A percentile compares a stretch with the other conserved stretches of the same genome.
Conservation (phyloP, 1,284 basidiomycete genomes). For the Tremellales sp. region DNA sequence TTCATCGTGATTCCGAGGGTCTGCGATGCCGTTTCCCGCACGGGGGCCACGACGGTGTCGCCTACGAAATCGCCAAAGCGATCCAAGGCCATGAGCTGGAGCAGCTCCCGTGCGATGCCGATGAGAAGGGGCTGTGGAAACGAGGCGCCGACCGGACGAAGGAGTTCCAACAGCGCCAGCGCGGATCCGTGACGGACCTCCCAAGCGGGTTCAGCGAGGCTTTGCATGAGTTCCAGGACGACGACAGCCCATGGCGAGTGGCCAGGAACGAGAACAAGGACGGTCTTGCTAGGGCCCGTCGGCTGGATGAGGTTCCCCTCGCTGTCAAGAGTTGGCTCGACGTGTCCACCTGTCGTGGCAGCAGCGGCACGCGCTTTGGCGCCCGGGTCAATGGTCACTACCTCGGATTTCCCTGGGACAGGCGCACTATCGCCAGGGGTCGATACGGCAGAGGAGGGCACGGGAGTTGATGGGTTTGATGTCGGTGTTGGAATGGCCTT, state of each 20-base stretch:
- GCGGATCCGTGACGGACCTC: slow-evolving; percentile 93
- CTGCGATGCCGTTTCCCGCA: slow-evolving; percentile 93
- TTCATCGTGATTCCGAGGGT: slow-evolving; percentile 85
- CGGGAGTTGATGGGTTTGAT: slow-evolving; percentile 3
- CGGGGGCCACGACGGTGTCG: slow-evolving; percentile 93
- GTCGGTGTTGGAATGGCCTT: slow-evolving; percentile 15
- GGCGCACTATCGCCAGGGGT: slow-evolving; percentile 17
- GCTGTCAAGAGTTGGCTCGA: slow-evolving; percentile 34
- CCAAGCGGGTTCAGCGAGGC: slow-evolving; percentile 83
- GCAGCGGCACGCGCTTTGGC: slow-evolving; percentile 39
- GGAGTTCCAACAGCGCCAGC: slow-evolving; percentile 81
- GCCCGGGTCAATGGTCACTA: slow-evolving; percentile 45
- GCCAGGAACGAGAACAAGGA: slow-evolving; percentile 56
- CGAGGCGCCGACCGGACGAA: slow-evolving; percentile 77
- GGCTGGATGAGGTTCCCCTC: slow-evolving; percentile 23
- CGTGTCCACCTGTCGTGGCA: slow-evolving; percentile 30
- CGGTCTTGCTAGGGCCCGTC: slow-evolving; percentile 13
- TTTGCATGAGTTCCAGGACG: slow-evolving; percentile 74
- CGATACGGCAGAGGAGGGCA: slow-evolving; percentile 19
- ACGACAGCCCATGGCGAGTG: slow-evolving; percentile 88
- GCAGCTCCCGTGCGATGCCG: slow-evolving; percentile 72
- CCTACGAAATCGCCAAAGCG: slow-evolving; percentile 97
- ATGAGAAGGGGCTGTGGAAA: slow-evolving; percentile 57
- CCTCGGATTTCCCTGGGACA: slow-evolving; percentile 13
- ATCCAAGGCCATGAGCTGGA: slow-evolving; percentile 91